Evolutionary conservation across 1,284 basidiomycete genomes (phyloP).

Genomic region (Trametes polyzona): DNA sequence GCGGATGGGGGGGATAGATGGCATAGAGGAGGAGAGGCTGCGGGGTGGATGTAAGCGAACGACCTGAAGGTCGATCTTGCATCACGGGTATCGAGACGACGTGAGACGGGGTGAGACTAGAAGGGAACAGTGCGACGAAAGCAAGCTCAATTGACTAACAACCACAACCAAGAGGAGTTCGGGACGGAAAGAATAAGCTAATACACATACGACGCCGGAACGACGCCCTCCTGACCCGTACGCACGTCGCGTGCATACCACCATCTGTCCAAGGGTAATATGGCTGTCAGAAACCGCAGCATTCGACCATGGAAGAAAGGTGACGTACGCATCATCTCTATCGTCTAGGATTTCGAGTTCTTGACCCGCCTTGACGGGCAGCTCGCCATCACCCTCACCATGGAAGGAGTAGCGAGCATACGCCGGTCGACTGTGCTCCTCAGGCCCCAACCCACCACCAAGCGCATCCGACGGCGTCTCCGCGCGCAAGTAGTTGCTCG

Average conservation of each 20-base stretch:
- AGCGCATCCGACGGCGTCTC: conserved; percentile 79
- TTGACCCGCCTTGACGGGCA: conserved; percentile 68
- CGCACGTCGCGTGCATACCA: conserved; percentile 87
- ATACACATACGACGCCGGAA: conserved; percentile 88
- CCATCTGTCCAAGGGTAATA: conserved; percentile 67
- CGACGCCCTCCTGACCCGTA: conserved; percentile 83
- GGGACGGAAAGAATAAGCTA: conserved; percentile 42
- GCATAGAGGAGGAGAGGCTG: conserved; percentile 2
- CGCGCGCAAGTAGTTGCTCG: conserved; percentile 72
- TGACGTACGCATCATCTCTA: conserved; percentile 73
- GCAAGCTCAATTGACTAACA: conserved; percentile 27
- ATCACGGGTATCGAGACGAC: conserved; percentile 38
- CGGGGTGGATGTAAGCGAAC: conserved; percentile 25
- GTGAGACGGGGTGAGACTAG: background rate
- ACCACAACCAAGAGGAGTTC: conserved; percentile 26
- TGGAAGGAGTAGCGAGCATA: conserved; percentile 83
- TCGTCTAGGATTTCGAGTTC: conserved; percentile 81
- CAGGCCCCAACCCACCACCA: conserved; percentile 61
- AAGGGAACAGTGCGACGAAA: conserved; percentile 32
- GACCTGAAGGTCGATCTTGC: conserved; percentile 41
- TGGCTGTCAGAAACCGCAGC: conserved; percentile 9
- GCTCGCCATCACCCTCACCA: conserved; percentile 75
- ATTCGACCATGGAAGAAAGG: conserved; percentile 1
- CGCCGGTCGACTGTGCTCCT: conserved; percentile 71
- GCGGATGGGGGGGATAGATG: background rate